Conservation (phyloP, 257 asterid species). For the Petrea volubilis region DNA sequence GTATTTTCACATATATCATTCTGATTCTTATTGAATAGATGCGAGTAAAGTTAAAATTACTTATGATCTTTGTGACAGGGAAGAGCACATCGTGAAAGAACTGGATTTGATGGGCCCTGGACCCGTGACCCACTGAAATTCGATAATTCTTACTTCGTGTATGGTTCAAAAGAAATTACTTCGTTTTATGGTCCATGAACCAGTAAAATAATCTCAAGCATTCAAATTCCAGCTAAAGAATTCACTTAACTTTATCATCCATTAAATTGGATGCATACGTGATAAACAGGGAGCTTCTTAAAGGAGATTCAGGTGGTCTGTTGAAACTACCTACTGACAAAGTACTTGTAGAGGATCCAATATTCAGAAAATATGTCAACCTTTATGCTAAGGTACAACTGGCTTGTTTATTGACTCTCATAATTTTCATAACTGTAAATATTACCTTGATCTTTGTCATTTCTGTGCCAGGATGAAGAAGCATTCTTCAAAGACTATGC, state of each 20-base stretch:
- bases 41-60: background rate
- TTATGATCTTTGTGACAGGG: conserved; percentile 48
- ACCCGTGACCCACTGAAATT: conserved; percentile 78
- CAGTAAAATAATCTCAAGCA: background rate
- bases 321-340: conserved; percentile 78
- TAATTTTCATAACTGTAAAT: background rate
- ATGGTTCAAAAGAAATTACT: conserved; percentile 28
- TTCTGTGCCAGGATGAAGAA: conserved; percentile 67
- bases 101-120: conserved; percentile 96
- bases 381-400: conserved; percentile 67
- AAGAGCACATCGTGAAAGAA: conserved; percentile 77
- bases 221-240: background rate
- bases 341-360: conserved; percentile 70
- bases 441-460: background rate
- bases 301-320: conserved; percentile 66
- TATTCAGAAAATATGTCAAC: conserved; percentile 48
- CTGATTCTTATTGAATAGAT: conserved; percentile 5
- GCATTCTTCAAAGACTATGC: conserved; percentile 85
- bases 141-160: conserved; percentile 83
- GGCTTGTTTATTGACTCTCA: background rate
- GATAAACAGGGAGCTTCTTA: conserved; percentile 64
- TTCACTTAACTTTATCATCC: background rate
- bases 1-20: conserved; percentile 31
- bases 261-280: conserved; percentile 11
- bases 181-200: background rate